These are phyloP conservation scores for Fusarium torulosum DNA, from an alignment of 2,329 filamentous ascomycete genomes.

Conservation along the genomic window DNA sequence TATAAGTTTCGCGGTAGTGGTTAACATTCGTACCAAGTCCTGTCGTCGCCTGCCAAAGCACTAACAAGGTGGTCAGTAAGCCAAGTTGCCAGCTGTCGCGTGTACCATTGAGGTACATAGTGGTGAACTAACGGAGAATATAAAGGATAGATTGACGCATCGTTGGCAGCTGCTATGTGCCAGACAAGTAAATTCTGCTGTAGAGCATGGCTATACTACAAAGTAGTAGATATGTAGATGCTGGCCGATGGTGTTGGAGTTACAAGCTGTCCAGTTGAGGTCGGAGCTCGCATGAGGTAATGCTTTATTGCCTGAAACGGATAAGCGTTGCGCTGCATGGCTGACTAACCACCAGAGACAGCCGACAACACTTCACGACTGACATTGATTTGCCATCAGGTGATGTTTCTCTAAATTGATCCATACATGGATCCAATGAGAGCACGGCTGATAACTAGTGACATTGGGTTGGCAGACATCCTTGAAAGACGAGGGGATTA, in stretches of 20 bases:
- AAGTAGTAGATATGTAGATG: constrained; percentile 27
- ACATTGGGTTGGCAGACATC: too few relatives aligned
- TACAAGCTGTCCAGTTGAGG: constrained; percentile 51
- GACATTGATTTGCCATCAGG: neutral
- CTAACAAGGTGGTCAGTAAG: constrained; percentile 51
- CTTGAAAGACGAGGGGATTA: too few relatives aligned
- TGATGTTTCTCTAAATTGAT: neutral
- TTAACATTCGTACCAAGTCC: constrained; percentile 57
- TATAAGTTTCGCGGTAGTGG: constrained; percentile 52
- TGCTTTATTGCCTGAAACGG: constrained; percentile 27
- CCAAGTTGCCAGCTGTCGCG: constrained; percentile 38
- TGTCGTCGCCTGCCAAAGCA: constrained; percentile 61
- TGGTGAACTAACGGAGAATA: constrained; percentile 55
- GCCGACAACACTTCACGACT: constrained; percentile 6
- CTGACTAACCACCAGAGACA: constrained; percentile 1
- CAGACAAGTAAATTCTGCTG: constrained; percentile 39
- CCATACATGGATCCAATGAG: too few relatives aligned
- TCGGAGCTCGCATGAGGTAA: constrained; percentile 49
- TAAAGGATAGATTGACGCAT: constrained; percentile 59
- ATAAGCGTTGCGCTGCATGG: constrained; percentile 10
- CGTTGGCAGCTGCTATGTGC: constrained; percentile 54
- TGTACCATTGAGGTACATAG: constrained; percentile 23
- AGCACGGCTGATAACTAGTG: too few relatives aligned
- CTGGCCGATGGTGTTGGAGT: constrained; percentile 36
- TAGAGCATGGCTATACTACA: constrained; percentile 50